Evolutionary conservation across 306 rosid genomes (phyloP), one percentile per base, ranked within the genome.

Genomic region (Trifolium subterraneum): DNA sequence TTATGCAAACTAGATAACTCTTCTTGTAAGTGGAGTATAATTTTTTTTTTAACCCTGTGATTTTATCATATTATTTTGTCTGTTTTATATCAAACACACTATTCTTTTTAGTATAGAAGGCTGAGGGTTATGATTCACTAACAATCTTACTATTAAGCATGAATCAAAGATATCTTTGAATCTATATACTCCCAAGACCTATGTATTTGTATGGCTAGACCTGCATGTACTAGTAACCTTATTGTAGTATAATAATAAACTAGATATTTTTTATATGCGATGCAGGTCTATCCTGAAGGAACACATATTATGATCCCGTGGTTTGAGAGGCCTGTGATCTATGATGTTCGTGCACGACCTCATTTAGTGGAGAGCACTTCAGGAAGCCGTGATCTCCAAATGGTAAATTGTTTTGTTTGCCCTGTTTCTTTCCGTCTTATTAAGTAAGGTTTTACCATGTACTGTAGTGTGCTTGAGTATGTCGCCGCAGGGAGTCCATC

Each of bases 231-330:
- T 8, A 65, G 36, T 45, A 62, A 42, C 10, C 47, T 62, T 41
- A 36, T 73, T 51, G 68, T 16, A 4, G 36, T 10, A 14, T 80
- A 68, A 60, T 58, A 10, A 54, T 54, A 31, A 25, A 48, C 12
- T 20, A 18, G 14, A 22, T 9, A 39, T 68, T 52, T 68, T 62
- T 80, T 44, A 35, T 29, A 29, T 29, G 1, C 33, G 4, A 22
- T 72, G 85, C 72, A 82, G 85, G 82, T 82, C 39, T 82, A 82
- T 51, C 82, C 85, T 10, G 81, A 81, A 81, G 85, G 85, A 59
- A 76, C 81, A 18, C 81, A 81, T 58, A 18, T 71, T 23, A 68
- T 77, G 82, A 68, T 82, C 45, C 82, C 82, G 0, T 82, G 82
- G 85, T 82, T 82, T 29, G 85, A 82, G 79, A 77, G 85, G 69